Conservation (phyloP, 148 eudicot genomes). For the Rhododendron griersonianum region DNA sequence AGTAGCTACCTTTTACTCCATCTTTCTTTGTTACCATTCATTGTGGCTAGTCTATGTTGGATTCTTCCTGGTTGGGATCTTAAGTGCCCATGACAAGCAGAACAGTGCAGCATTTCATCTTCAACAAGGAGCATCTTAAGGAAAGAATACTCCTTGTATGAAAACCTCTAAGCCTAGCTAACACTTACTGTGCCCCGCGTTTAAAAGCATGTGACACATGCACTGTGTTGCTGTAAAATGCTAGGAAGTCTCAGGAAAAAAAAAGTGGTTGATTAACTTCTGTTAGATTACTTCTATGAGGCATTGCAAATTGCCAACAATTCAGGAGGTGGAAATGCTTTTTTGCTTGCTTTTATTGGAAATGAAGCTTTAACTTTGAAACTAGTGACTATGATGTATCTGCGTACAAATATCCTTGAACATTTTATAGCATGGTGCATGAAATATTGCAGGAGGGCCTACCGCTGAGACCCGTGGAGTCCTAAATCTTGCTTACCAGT, state of each 20-base stretch:
- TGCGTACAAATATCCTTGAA: neutral
- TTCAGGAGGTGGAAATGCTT: neutral
- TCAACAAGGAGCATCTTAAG: neutral
- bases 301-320: neutral
- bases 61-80: neutral
- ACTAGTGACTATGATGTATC: neutral
- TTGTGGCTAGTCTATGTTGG: neutral
- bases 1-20: neutral
- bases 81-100: neutral
- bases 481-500: conserved; percentile 73
- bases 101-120: neutral
- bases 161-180: neutral
- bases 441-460: conserved; percentile 69
- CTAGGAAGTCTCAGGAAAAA: neutral
- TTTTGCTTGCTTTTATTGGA: neutral
- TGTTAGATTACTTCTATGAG: neutral
- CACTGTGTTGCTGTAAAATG: neutral
- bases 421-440: neutral
- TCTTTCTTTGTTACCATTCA: neutral
- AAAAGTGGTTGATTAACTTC: neutral
- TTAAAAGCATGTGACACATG: neutral
- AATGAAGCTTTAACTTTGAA: neutral
- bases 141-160: neutral
- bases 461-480: conserved; percentile 78
- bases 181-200: neutral